phyloP scores from a whole-genome alignment of 1,284 basidiomycete genomes.

The Volvariella surrecta region DNA sequence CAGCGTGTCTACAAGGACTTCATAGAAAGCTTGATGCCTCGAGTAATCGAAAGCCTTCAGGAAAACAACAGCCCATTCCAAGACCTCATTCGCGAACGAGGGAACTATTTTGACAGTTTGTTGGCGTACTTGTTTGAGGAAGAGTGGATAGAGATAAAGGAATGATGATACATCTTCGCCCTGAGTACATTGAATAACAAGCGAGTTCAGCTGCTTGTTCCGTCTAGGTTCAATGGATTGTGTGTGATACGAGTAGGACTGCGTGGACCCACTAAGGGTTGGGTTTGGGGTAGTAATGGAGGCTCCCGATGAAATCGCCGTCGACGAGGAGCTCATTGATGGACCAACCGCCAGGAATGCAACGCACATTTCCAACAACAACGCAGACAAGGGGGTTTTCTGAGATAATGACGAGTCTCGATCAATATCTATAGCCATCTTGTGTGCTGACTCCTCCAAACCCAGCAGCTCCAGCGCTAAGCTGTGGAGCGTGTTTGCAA shows the following conservation, averaged over 20 bases:
- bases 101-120: slow-evolving; percentile 46
- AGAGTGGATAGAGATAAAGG: slow-evolving; percentile 48
- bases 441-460: too few species aligned
- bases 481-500: too few species aligned
- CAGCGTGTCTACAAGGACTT: slow-evolving; percentile 55
- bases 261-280: too few species aligned
- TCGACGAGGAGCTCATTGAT: slow-evolving; percentile 48
- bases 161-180: slow-evolving; percentile 12
- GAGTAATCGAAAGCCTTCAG: slow-evolving; percentile 51
- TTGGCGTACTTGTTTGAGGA: slow-evolving; percentile 47
- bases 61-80: slow-evolving; percentile 46
- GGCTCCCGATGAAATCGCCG: too few species aligned
- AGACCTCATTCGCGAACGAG: slow-evolving; percentile 42
- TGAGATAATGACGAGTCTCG: too few species aligned
- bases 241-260: not conserved
- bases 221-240: slow-evolving; percentile 51
- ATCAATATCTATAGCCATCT: too few species aligned
- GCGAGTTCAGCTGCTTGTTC: slow-evolving; percentile 56
- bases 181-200: slow-evolving; percentile 30
- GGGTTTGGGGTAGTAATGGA: too few species aligned
- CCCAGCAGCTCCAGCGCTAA: too few species aligned
- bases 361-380: slow-evolving; percentile 38
- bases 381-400: too few species aligned
- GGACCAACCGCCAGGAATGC: slow-evolving; percentile 48
- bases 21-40: slow-evolving; percentile 44